Evolutionary conservation across 805 yeast species (phyloP).

Genomic region (Metahyphopichia silvanorum): DNA sequence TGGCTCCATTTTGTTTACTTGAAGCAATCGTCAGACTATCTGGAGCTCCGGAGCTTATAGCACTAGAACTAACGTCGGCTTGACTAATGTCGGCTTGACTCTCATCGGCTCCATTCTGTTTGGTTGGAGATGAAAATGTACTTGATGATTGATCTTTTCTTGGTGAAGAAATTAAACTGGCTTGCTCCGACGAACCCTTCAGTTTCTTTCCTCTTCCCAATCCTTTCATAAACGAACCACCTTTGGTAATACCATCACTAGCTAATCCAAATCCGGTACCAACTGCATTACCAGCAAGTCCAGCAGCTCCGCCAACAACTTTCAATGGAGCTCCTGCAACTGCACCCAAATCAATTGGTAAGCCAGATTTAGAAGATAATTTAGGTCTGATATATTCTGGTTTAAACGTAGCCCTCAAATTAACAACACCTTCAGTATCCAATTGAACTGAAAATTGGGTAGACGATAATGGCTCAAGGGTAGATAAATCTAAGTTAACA

Average conservation of each 20-base stretch:
- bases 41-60: background rate
- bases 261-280: conserved; percentile 45
- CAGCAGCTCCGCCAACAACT: conserved; percentile 36
- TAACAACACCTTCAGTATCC: conserved; percentile 64
- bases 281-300: conserved; percentile 32
- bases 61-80: too few species aligned
- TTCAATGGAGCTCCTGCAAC: conserved; percentile 47
- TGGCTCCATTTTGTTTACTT: too few species aligned
- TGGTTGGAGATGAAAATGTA: background rate
- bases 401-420: conserved; percentile 49
- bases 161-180: background rate
- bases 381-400: conserved; percentile 71
- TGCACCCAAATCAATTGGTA: conserved; percentile 38
- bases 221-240: conserved; percentile 40
- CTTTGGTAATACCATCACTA: conserved; percentile 46
- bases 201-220: conserved; percentile 20
- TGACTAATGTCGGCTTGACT: conserved; percentile 1
- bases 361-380: conserved; percentile 37
- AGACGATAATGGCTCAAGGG: conserved; percentile 43
- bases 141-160: background rate
- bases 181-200: conserved; percentile 11
- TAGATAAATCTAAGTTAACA: conserved; percentile 46
- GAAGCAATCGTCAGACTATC: background rate
- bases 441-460: conserved; percentile 48
- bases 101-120: conserved; percentile 5